phyloP scores from a whole-genome alignment of 192 early-diverging fungal genomes.

The Nowakowskiella sp. region DNA sequence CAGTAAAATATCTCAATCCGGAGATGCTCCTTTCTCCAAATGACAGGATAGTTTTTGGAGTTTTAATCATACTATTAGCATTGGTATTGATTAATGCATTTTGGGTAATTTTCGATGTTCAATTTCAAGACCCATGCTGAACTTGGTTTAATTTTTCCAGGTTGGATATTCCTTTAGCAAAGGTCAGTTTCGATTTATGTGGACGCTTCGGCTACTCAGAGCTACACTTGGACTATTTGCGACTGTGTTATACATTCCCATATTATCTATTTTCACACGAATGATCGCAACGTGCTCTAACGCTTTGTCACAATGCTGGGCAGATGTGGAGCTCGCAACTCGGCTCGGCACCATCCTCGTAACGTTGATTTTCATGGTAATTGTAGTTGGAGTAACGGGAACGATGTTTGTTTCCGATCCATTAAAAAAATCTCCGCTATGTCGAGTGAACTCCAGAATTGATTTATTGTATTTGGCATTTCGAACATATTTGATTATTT shows the following conservation, averaged over 20 bases:
- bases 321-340: neutral
- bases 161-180: conserved; percentile 35
- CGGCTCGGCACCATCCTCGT: conserved; percentile 24
- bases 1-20: neutral
- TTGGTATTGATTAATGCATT: neutral
- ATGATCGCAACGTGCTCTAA: conserved; percentile 12
- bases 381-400: too few species aligned
- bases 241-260: conserved; percentile 30
- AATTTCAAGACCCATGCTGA: too few species aligned
- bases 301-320: conserved; percentile 1
- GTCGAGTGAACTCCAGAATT: too few species aligned
- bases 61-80: conserved; percentile 1
- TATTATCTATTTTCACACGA: conserved; percentile 18
- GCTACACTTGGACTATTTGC: conserved; percentile 29
- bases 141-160: conserved; percentile 7
- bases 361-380: conserved; percentile 23
- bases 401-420: too few species aligned
- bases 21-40: neutral
- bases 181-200: conserved; percentile 37
- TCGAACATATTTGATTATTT: too few species aligned
- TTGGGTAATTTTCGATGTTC: neutral
- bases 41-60: too few species aligned
- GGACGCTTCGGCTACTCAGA: conserved; percentile 36
- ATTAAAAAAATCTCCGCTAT: too few species aligned
- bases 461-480: too few species aligned